Evolutionary conservation across 2,329 filamentous ascomycete species (phyloP), one percentile per base, ranked within the genome.

Genomic region (Colletotrichum costaricense): DNA sequence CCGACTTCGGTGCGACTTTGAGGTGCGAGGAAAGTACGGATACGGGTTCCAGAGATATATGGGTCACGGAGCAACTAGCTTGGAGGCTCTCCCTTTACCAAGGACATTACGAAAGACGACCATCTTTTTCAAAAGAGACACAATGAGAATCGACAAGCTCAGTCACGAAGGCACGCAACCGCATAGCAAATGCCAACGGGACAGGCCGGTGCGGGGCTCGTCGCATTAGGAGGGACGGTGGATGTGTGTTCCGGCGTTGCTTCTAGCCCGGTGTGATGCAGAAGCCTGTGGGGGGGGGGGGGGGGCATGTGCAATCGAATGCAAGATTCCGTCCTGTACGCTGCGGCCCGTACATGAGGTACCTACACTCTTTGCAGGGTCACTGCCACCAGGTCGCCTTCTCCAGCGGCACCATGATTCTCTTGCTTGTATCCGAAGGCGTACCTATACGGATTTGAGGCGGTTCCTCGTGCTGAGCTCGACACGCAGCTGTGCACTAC

Each of bases 301-400:
- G 26, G 26, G 67, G 67, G 46, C 46, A 62, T 73, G 71, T 66
- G 52, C 60, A 66, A 42, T 52, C 49, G 67, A 71, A 73, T 67
- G 71, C 71, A 72, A 73, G 71, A 72, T 73, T 73, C 71, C 71
- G 71, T 67, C 56, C 71, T 70, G 71, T 62, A 67, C 71, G 52
- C 35, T 52, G 59, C 69, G 52, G 68, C 55, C 30, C 58, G 46
- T 71, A 66, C 68, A 71, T 64, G 22, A 30, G 35, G 24, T 46
- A 28, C 42, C 38, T 62, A 59, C 49, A 24, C 46, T 24, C 54
- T 52, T 55, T 65, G 49, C 49, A 33, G 54, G 63, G 46, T 52
- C 42, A 49, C 42, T 63, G 16, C 60, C 46, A 63, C 62, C 67
- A 69, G 46, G 16, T 67, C 42, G 28, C 49, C 62, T 35, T 64